phyloP scores from a whole-genome alignment of 306 rosid genomes.

The Citrullus amarus region DNA sequence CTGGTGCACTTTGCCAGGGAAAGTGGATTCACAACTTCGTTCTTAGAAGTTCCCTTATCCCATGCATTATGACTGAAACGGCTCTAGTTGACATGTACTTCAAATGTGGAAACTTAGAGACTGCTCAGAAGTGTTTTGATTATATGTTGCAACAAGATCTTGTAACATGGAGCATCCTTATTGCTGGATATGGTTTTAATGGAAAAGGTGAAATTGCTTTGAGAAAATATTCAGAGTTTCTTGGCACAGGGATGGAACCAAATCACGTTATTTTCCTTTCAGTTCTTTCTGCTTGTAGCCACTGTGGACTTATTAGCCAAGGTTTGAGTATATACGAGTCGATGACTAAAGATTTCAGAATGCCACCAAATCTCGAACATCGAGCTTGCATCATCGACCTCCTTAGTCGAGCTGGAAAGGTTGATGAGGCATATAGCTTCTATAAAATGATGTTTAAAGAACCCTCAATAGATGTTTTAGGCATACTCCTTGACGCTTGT shows the following conservation, averaged over 20 bases:
- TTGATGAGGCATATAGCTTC: slow-evolving; percentile 11
- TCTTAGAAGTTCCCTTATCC: slow-evolving; percentile 9
- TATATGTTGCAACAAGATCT: slow-evolving; percentile 3
- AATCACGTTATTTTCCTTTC: slow-evolving; percentile 13
- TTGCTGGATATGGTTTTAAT: slow-evolving; percentile 14
- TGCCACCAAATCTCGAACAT: neutral
- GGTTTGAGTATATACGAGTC: slow-evolving; percentile 11
- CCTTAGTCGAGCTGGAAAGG: slow-evolving; percentile 14
- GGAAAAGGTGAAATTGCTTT: slow-evolving; percentile 10
- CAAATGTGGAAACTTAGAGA: slow-evolving; percentile 10
- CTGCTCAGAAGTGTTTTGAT: slow-evolving; percentile 11
- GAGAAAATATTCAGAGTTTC: slow-evolving; percentile 9
- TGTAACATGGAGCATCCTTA: slow-evolving; percentile 12
- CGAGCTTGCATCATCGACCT: slow-evolving; percentile 16
- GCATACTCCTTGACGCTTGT: slow-evolving; percentile 12
- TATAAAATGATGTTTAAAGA: slow-evolving; percentile 8
- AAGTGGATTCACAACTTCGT: slow-evolving; percentile 11
- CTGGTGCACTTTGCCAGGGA: slow-evolving; percentile 7
- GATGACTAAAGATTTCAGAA: neutral
- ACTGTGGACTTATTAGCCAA: slow-evolving; percentile 9
- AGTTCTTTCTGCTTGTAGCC: slow-evolving; percentile 15
- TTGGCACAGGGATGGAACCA: slow-evolving; percentile 11
- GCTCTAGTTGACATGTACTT: slow-evolving; percentile 19
- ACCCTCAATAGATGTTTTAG: slow-evolving; percentile 11
- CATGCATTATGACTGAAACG: slow-evolving; percentile 11